Evolutionary conservation across 371 early-diverging fungal species (phyloP), one percentile per base, ranked within the genome.

Genomic region (Mucor racemosus): DNA sequence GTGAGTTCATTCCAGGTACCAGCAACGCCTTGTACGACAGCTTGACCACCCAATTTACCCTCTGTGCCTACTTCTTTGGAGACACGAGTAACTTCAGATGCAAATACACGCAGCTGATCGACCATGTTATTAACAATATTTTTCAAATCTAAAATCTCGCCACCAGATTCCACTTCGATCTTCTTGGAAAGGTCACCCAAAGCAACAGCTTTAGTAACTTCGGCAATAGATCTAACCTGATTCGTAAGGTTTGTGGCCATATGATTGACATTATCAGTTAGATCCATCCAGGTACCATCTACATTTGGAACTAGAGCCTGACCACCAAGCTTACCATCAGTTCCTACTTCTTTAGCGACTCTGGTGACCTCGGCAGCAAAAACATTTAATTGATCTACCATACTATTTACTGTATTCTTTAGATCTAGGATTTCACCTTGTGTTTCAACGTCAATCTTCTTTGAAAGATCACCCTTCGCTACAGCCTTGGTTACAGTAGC

Each of bases 1-100:
- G 88, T 88, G 9, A 87, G 76, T 26, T 87, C 87, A 40, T 84
- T 85, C 92, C 92, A 92, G 3, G 85, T 80, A 39, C 92, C 91
- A 42, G 73, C 62, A 14, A 87, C 80, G 66, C 84, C 87, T 15
- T 71, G 67, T 0, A 86, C 87, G 48, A 72, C 64, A n/a, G 74
- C 76, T 64, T 60, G 81, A 60, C 64, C 77, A 58, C 71, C 82
- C 44, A 64, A 55, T 40, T 69, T 75, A 34, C 85, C 87, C 48
- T 84, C 83, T 3, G 87, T 86, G 21, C 87, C 89, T n/a, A 87
- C 89, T 42, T 76, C 78, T n/a, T 56, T 65, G 3, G 80, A 76
- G 0, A 86, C 83, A 8, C 83, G 74, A 0, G 80, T 74, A 13
- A 84, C 82, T 58, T 85, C 86, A 8, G 76, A 57, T 5, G 81